A percentile compares a stretch with the other conserved stretches of the same genome.
phyloP scores from a whole-genome alignment of 306 rosid genomes.

The Vigna reflexopilosa region DNA sequence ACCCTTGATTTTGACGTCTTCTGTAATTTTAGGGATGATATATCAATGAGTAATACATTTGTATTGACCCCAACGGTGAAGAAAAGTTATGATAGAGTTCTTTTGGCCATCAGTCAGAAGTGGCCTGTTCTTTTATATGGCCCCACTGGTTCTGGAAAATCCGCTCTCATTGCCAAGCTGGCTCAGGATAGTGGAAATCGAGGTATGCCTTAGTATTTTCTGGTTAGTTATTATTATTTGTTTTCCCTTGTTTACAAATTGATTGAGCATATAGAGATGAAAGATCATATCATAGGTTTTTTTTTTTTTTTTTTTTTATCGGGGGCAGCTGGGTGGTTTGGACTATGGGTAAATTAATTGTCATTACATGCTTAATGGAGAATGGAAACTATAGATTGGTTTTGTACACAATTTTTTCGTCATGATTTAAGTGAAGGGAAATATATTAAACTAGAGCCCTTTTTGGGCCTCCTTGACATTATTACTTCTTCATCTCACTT shows the following conservation, averaged over 20 bases:
- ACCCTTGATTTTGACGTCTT: slow-evolving; percentile 35
- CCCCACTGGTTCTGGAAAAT: slow-evolving; percentile 87
- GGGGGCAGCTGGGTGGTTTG: background rate
- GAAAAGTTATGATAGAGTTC: slow-evolving; percentile 73
- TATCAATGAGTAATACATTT: slow-evolving; percentile 51
- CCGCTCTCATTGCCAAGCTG: slow-evolving; percentile 81
- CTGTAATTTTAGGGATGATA: slow-evolving; percentile 57
- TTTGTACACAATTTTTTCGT: slow-evolving; percentile 3
- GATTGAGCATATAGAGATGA: slow-evolving; percentile 24
- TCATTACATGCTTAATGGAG: slow-evolving; percentile 13
- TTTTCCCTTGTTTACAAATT: slow-evolving; percentile 29
- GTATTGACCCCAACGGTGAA: slow-evolving; percentile 67
- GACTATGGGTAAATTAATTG: background rate
- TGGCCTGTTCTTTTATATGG: slow-evolving; percentile 93
- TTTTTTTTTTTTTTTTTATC: background rate
- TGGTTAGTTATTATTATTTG: background rate
- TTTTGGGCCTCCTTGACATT: background rate
- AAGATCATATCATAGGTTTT: background rate
- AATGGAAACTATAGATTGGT: background rate
- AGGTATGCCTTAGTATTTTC: slow-evolving; percentile 43
- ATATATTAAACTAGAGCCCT: background rate
- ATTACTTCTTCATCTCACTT: background rate
- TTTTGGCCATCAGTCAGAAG: slow-evolving; percentile 77
- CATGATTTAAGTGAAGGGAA: background rate
- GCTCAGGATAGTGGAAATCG: slow-evolving; percentile 62